Evolutionary conservation across 345 rosid genomes (phyloP).

Genomic region (Barbarea vulgaris): DNA sequence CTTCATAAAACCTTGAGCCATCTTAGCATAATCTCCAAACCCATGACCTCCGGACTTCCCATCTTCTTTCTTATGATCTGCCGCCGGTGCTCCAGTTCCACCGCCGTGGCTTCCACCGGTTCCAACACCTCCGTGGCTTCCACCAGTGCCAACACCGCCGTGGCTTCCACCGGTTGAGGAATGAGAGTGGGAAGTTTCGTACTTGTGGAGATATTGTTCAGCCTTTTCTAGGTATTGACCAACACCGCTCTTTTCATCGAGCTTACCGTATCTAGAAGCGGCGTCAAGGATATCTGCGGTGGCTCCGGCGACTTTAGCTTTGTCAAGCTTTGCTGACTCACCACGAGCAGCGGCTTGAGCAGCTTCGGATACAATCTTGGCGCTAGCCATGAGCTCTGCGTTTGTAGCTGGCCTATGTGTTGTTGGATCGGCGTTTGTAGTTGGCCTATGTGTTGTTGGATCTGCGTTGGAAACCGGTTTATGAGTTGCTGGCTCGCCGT

Average conservation of each 20-base stretch:
- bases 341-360: constrained; percentile 49
- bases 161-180: constrained; percentile 17
- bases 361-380: constrained; percentile 65
- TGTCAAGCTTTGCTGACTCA: constrained; percentile 44
- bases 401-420: constrained; percentile 42
- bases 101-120: neutral
- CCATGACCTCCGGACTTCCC: constrained; percentile 50
- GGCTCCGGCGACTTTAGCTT: constrained; percentile 45
- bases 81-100: constrained; percentile 11
- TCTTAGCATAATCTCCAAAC: constrained; percentile 59
- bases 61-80: constrained; percentile 40
- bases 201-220: constrained; percentile 68
- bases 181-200: constrained; percentile 46
- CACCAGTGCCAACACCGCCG: constrained; percentile 9
- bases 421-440: constrained; percentile 24
- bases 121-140: constrained; percentile 1
- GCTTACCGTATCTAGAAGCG: constrained; percentile 67
- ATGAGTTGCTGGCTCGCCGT: constrained; percentile 30
- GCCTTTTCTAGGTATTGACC: constrained; percentile 75
- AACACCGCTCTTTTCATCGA: constrained; percentile 55
- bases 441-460: constrained; percentile 37
- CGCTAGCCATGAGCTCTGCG: constrained; percentile 63
- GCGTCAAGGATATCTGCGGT: constrained; percentile 61
- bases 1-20: constrained; percentile 66
- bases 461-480: constrained; percentile 30